phyloP scores from a whole-genome alignment of 228 moss, liverwort and hornwort species.

The Sphagnum fallax region DNA sequence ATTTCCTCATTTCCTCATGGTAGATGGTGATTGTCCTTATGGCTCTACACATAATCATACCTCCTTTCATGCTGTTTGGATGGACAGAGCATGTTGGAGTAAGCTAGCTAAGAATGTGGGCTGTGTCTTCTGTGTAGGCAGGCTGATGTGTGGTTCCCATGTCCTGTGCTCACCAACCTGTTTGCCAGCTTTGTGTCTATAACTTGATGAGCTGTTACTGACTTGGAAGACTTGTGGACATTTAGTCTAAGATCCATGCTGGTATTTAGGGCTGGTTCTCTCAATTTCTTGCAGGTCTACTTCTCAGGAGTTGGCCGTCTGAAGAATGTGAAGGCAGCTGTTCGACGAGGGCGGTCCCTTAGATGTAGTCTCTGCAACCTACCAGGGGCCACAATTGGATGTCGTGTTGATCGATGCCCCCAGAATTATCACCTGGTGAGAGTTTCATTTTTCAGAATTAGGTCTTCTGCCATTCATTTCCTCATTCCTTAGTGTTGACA shows the following conservation, averaged over 20 bases:
- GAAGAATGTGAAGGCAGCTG: slow-evolving; percentile 82
- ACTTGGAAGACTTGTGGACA: too few relatives aligned
- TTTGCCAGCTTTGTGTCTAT: too few relatives aligned
- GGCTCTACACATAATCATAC: too few relatives aligned
- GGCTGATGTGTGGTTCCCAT: too few relatives aligned
- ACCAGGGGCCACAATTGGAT: slow-evolving; percentile 82
- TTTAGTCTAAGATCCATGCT: too few relatives aligned
- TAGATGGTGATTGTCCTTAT: not conserved
- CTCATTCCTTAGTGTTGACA: not conserved
- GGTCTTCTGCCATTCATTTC: not conserved
- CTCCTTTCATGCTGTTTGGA: too few relatives aligned
- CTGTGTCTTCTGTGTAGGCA: too few relatives aligned
- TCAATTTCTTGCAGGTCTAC: slow-evolving; percentile 42
- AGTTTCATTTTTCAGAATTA: not conserved
- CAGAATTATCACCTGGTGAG: slow-evolving; percentile 79
- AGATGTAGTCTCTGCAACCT: slow-evolving; percentile 74
- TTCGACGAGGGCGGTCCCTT: slow-evolving; percentile 67
- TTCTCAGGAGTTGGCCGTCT: slow-evolving; percentile 71
- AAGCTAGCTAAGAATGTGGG: too few relatives aligned
- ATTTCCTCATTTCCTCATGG: not conserved
- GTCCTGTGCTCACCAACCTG: too few relatives aligned
- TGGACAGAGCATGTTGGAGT: too few relatives aligned
- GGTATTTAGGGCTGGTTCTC: too few relatives aligned
- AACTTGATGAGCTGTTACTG: too few relatives aligned
- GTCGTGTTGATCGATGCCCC: slow-evolving; percentile 79